Evolutionary conservation across 164 flowering plant genomes (phyloP).

Genomic region (Akebia trifoliata): DNA sequence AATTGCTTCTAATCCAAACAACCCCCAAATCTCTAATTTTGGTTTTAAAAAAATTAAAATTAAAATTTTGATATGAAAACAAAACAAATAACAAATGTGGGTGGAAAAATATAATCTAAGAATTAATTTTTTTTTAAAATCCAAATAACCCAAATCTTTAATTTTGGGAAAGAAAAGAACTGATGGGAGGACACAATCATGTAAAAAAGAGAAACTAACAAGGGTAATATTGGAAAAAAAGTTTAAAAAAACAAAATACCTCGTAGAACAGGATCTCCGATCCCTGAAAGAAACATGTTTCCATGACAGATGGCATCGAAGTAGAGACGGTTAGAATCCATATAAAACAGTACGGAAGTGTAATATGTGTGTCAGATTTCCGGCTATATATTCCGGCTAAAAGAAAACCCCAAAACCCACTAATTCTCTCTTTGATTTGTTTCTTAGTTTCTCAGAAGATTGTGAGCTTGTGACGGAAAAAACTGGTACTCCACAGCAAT

Average conservation of each 20-base stretch:
- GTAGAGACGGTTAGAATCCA: slow-evolving; percentile 59
- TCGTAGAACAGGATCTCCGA: slow-evolving; percentile 40
- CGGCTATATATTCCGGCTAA: slow-evolving; percentile 7
- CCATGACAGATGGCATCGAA: slow-evolving; percentile 47
- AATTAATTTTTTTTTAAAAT: no score
- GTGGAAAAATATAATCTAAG: no score
- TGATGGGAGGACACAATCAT: neutral
- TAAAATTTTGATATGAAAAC: no score
- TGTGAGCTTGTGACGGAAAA: slow-evolving; percentile 91
- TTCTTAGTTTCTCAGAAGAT: slow-evolving; percentile 31
- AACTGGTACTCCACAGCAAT: slow-evolving; percentile 77
- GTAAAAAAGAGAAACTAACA: neutral
- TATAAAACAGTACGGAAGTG: neutral
- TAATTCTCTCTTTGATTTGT: slow-evolving; percentile 2
- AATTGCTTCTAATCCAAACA: no score
- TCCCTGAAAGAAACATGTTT: slow-evolving; percentile 64
- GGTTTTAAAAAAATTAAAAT: no score
- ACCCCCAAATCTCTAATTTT: no score
- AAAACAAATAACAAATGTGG: no score
- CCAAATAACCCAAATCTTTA: no score
- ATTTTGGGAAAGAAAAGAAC: no score
- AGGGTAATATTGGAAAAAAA: neutral
- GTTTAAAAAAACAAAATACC: slow-evolving; percentile 28
- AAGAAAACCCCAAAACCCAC: neutral
- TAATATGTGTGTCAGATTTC: slow-evolving; percentile 12